These are phyloP conservation scores for Tympanopsis confertula DNA, from an alignment of 2,329 filamentous ascomycete species.

Conservation along the genomic window DNA sequence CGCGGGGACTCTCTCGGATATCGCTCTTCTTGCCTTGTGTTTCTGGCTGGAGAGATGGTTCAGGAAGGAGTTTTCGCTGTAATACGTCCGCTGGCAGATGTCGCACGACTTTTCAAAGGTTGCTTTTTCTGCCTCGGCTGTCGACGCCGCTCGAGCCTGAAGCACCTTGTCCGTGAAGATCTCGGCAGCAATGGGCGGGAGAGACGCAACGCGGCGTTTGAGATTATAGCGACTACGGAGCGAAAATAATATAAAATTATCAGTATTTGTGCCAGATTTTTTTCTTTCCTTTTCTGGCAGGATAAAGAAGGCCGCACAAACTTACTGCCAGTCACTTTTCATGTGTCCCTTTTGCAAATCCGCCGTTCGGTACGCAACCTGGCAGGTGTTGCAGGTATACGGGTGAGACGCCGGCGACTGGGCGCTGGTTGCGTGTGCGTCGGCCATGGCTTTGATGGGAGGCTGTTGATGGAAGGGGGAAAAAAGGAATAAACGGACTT, in stretches of 20 bases:
- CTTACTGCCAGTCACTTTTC: slow-evolving; percentile 97
- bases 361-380: slow-evolving; percentile 88
- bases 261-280: not conserved
- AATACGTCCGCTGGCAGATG: slow-evolving; percentile 83
- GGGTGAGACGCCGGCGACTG: slow-evolving; percentile 52
- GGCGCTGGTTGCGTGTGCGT: not conserved
- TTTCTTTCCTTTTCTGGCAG: slow-evolving; percentile 3
- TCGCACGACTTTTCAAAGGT: slow-evolving; percentile 76
- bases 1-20: slow-evolving; percentile 18
- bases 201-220: slow-evolving; percentile 80
- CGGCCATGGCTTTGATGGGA: not conserved
- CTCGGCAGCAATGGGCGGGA: slow-evolving; percentile 84
- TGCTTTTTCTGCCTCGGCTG: slow-evolving; percentile 75
- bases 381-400: slow-evolving; percentile 96
- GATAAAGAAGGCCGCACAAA: slow-evolving; percentile 18
- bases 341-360: slow-evolving; percentile 91
- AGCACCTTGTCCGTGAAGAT: slow-evolving; percentile 92
- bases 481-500: no score
- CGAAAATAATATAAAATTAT: slow-evolving; percentile 6
- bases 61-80: slow-evolving; percentile 86
- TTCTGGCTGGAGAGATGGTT: slow-evolving; percentile 89
- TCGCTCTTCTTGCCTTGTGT: slow-evolving; percentile 62
- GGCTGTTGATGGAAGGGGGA: no score
- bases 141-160: slow-evolving; percentile 74
- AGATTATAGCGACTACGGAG: slow-evolving; percentile 73